phyloP scores from a whole-genome alignment of 2,329 filamentous ascomycete species.

The Pestalotiopsis sp. region DNA sequence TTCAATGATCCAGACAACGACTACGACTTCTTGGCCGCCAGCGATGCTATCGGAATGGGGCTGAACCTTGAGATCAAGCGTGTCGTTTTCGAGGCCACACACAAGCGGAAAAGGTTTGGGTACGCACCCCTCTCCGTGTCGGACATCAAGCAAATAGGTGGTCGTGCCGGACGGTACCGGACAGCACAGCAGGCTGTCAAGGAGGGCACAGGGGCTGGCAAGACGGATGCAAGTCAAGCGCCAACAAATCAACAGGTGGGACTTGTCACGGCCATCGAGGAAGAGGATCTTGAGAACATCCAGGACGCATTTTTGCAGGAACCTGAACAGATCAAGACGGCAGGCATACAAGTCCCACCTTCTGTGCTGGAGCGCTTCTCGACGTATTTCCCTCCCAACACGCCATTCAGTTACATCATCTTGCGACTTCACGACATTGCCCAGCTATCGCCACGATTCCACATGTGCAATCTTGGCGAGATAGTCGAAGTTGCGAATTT shows the following conservation, averaged over 20 bases:
- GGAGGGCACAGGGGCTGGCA: conserved; percentile 12
- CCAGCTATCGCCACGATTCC: conserved; percentile 64
- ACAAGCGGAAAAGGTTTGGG: conserved; percentile 67
- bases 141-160: conserved; percentile 92
- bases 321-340: conserved; percentile 65
- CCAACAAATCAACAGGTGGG: conserved; percentile 50
- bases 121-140: conserved; percentile 64
- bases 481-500: conserved; percentile 68
- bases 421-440: conserved; percentile 72
- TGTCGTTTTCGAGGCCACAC: conserved; percentile 78
- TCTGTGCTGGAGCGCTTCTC: conserved; percentile 73
- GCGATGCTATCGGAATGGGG: conserved; percentile 96
- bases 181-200: conserved; percentile 61
- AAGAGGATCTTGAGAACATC: conserved; percentile 65
- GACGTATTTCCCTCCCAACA: conserved; percentile 76
- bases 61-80: conserved; percentile 91
- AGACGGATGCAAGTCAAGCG: conserved; percentile 11
- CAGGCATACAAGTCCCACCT: conserved; percentile 73
- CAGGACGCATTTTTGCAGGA: conserved; percentile 62
- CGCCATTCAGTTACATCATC: conserved; percentile 82
- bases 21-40: conserved; percentile 92
- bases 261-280: conserved; percentile 76
- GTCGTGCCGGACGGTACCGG: conserved; percentile 84
- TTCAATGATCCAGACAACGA: conserved; percentile 97
- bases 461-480: conserved; percentile 65